Evolutionary conservation across 2,329 filamentous ascomycete species (phyloP), one percentile per base, ranked within the genome.

Genomic region (Ophiobolus disseminans): DNA sequence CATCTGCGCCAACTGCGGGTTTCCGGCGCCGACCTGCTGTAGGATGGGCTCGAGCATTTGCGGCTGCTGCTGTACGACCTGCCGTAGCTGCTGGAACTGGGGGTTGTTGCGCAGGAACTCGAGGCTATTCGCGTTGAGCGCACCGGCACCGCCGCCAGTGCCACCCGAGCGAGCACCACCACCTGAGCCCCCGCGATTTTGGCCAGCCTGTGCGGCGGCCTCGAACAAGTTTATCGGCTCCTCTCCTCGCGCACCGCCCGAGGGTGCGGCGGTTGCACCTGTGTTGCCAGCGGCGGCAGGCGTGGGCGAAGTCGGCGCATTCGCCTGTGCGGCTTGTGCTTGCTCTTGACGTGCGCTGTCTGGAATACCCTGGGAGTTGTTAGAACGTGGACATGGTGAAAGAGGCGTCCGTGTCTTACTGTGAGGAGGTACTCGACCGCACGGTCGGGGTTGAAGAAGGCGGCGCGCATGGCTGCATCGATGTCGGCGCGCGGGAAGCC

Each of bases 1-100:
- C 70, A 97, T 82, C 72, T 93, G 88, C 6, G 94, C 94, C 45
- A 99, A 85, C 72, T 96, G 89, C 14, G 94, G 94, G 77, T 99
- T 99, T 20, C 93, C 93, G 17, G 91, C 89, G 26, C 91, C 92
- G 28, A 99, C 90, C 76, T 97, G 92, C 76, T 97, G 93, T 47
- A 99, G 81, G 62, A 99, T 97, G 5, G 94, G 93, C 79, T 99
- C 94, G 17, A 99, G 87, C 94, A 99, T 99, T 73, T 94, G 89
- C 14, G 94, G 94, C 73, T 97, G 90, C 74, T 97, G 92, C 77
- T 99, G 94, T 35, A 99, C 93, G 17, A 99, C 88, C 76, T 97
- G 92, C 56, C 94, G 89, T 51, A 99, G 84, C 77, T 99, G 94
- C 77, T 97, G 94, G 78, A 99, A 99, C 75, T 97, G 93, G 19